Conservation (phyloP, 2,329 filamentous ascomycete species). For the Pseudopyricularia javanii region DNA sequence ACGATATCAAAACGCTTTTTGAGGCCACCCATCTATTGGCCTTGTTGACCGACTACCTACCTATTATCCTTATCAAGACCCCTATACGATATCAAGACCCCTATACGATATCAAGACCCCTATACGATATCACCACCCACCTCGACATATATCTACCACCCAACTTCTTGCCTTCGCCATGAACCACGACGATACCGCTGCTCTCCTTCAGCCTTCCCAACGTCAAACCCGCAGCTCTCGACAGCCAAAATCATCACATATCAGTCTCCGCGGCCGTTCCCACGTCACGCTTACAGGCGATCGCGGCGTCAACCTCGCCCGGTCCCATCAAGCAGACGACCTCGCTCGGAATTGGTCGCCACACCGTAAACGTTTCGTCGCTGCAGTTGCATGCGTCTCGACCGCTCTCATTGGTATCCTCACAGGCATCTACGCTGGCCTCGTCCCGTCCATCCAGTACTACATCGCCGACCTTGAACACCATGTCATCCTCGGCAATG, state of each 20-base stretch:
- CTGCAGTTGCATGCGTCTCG: constrained; percentile 58
- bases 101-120: not conserved
- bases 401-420: constrained; percentile 60
- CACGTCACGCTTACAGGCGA: constrained; percentile 40
- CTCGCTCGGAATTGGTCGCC: constrained; percentile 63
- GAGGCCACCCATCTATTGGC: not conserved
- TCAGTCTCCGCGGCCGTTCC: constrained; percentile 35
- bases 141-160: not conserved
- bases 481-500: constrained; percentile 59
- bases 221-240: not conserved
- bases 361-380: constrained; percentile 54
- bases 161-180: not conserved
- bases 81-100: too few relatives aligned
- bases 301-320: constrained; percentile 37
- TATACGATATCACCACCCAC: not conserved
- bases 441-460: constrained; percentile 71
- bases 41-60: not conserved
- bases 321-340: constrained; percentile 46
- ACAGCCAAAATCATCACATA: constrained; percentile 7
- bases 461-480: constrained; percentile 59
- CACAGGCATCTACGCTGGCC: constrained; percentile 64
- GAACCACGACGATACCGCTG: not conserved
- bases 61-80: not conserved
- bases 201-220: not conserved
- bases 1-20: not conserved